phyloP scores from a whole-genome alignment of 768 basidiomycete genomes.

The Tricholoma sp. region DNA sequence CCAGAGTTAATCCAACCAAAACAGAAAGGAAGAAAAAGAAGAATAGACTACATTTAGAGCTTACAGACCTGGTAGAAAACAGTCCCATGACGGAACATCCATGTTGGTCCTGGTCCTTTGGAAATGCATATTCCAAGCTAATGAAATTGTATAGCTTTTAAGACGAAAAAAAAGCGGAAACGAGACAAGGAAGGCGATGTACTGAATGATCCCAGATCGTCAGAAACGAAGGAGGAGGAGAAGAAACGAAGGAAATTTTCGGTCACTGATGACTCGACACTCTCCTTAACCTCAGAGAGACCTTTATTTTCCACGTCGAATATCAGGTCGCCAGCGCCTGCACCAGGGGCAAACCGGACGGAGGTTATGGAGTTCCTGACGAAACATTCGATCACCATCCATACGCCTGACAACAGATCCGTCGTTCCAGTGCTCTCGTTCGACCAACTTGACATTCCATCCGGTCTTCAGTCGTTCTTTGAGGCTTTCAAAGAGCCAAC shows the following conservation, averaged over 20 bases:
- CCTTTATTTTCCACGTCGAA: constrained; percentile 12
- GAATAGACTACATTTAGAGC: constrained; percentile 14
- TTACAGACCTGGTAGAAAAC: constrained; percentile 8
- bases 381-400: constrained; percentile 72
- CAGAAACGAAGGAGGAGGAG: constrained; percentile 39
- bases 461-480: constrained; percentile 57
- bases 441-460: constrained; percentile 61
- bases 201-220: background rate
- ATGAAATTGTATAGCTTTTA: constrained; percentile 7
- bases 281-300: constrained; percentile 13
- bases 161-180: constrained; percentile 35
- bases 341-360: constrained; percentile 20
- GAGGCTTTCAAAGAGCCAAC: constrained; percentile 79
- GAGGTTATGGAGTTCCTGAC: constrained; percentile 62
- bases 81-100: constrained; percentile 17
- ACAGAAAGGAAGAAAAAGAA: constrained; percentile 26
- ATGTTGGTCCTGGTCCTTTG: constrained; percentile 13
- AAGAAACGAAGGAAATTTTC: constrained; percentile 34
- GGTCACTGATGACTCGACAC: constrained; percentile 11
- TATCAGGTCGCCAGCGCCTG: constrained; percentile 11
- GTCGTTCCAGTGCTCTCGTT: constrained; percentile 71
- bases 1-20: background rate
- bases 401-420: constrained; percentile 40
- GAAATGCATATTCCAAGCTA: background rate
- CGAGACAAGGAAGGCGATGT: constrained; percentile 22